These are phyloP conservation scores for Solanum chaucha DNA, from an alignment of 257 asterid genomes.

Conservation along the genomic window DNA sequence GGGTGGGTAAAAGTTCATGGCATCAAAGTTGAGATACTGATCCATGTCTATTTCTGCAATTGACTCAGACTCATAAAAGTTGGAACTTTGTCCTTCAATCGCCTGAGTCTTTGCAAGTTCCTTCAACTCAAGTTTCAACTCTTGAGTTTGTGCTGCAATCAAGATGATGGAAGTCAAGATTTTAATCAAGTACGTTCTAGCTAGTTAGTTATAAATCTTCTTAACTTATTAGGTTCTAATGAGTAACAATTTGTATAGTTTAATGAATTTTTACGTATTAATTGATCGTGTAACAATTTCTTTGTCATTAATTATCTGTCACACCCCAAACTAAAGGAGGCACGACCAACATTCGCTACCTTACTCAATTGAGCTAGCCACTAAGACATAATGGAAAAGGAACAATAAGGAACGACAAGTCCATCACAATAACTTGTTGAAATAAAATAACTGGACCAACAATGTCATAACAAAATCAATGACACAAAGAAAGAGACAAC, in stretches of 20 bases:
- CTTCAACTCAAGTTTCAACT: neutral
- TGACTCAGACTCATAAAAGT: neutral
- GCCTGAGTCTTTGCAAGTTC: neutral
- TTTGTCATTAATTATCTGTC: neutral
- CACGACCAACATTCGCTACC: neutral
- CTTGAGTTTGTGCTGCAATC: constrained; percentile 1
- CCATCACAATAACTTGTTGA: neutral
- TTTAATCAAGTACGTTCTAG: neutral
- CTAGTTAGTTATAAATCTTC: neutral
- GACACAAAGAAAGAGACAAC: neutral
- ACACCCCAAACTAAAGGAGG: neutral
- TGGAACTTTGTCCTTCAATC: neutral
- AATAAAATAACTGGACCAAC: too few species aligned
- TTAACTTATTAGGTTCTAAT: too few species aligned
- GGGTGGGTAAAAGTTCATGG: neutral
- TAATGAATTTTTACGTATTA: too few species aligned
- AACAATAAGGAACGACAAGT: neutral
- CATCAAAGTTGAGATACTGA: constrained; percentile 7
- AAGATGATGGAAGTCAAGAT: neutral
- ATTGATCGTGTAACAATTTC: too few species aligned
- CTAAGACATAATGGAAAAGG: neutral
- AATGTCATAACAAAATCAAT: neutral
- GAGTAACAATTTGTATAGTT: too few species aligned
- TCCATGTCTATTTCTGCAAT: neutral
- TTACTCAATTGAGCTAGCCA: too few species aligned